Conservation (phyloP, 345 rosid genomes). For the Diplotaxis tenuifolia region DNA sequence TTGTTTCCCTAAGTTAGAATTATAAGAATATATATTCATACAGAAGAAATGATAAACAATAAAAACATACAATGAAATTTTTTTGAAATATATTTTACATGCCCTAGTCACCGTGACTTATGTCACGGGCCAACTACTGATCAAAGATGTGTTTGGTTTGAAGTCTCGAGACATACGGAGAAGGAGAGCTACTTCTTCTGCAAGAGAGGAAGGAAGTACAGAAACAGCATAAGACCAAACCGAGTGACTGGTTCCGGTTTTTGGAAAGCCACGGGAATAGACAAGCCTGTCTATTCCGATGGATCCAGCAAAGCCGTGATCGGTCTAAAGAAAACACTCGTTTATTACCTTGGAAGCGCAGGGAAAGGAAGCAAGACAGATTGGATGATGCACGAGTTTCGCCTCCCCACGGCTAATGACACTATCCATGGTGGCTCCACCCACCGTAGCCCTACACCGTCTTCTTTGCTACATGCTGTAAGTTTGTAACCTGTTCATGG, state of each 20-base stretch:
- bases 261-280: slow-evolving; percentile 98
- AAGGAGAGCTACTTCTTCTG: slow-evolving; percentile 82
- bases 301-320: slow-evolving; percentile 48
- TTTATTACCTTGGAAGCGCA: slow-evolving; percentile 82
- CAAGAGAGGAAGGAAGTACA: slow-evolving; percentile 86
- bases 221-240: slow-evolving; percentile 89
- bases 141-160: not conserved
- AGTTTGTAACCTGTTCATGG: slow-evolving; percentile 23
- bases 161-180: slow-evolving; percentile 42
- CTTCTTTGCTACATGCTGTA: slow-evolving; percentile 60
- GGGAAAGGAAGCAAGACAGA: slow-evolving; percentile 96
- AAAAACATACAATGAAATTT: not conserved
- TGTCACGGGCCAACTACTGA: not conserved
- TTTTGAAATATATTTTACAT: not conserved
- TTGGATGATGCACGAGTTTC: slow-evolving; percentile 99
- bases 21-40: too few relatives aligned
- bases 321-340: slow-evolving; percentile 90
- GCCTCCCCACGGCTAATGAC: slow-evolving; percentile 54
- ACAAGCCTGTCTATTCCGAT: slow-evolving; percentile 62
- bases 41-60: not conserved
- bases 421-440: slow-evolving; percentile 19
- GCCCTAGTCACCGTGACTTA: not conserved
- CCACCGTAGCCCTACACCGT: slow-evolving; percentile 21
- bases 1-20: not conserved
- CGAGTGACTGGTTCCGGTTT: slow-evolving; percentile 93